Evolutionary conservation across 495 filamentous ascomycete species (phyloP), one percentile per base, ranked within the genome.

Genomic region (Lasiosphaeriaceae sp.): DNA sequence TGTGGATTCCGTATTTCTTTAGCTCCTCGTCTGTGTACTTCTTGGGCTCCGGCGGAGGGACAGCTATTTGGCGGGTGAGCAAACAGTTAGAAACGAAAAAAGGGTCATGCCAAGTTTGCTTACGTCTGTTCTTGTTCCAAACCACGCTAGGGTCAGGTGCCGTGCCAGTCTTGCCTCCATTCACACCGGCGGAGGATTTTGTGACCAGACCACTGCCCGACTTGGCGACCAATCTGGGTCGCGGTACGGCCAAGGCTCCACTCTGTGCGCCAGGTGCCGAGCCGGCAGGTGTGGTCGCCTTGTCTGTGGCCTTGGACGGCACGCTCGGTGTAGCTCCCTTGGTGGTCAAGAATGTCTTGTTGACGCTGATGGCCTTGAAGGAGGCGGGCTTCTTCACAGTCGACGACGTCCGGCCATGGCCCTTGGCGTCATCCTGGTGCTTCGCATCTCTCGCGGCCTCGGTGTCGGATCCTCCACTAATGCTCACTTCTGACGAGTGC

Each of bases 51-150:
- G 89, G 84, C 23, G 89, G 86, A 52, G 89, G 84, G 17, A 85
- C 83, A 59, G 90, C 89, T 92, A 50, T 23, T 20, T 34, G 11
- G 6, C 39, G 8, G 8, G 14, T 43, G 5, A 43, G 39, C n/a
- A 43, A 43, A 17, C 14, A 47, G 17, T 66, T 56, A 57, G 56
- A 43, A 19, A 50, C 20, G 3, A 16, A 47, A 20, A 35, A 50
- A 16, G 43, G 8, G 41, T 12, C 34, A 56, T 16, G 51, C 43
- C 34, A 43, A 37, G 49, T 31, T 31, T 31, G 41, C 70, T 64
- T 48, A 97, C 93, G 91, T 79, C 89, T 82, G 67, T 99, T 99
- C 73, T 92, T 96, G 69, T 97, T 99, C 94, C 94, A 99, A 21
- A 99, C 94, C 74, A 86, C 74, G 78, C 85, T 68, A 74, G 86